A percentile compares a stretch with the other conserved stretches of the same genome.
Conservation (phyloP, 768 basidiomycete genomes). For the Multifurca ochricompacta region DNA sequence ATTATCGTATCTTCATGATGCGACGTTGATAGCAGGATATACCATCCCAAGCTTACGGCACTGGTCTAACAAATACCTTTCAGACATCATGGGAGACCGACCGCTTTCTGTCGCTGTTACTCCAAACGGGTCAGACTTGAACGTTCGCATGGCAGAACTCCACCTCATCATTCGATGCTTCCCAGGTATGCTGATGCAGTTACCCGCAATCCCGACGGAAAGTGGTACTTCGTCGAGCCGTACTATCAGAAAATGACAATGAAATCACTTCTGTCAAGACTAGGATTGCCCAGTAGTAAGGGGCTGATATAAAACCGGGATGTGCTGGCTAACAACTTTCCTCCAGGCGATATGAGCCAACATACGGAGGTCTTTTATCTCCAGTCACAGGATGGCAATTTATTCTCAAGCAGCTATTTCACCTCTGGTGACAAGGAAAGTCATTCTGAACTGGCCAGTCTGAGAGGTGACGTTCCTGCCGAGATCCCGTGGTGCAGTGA, state of each 20-base stretch:
- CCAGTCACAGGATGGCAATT: slow-evolving; percentile 89
- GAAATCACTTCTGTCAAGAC: slow-evolving; percentile 38
- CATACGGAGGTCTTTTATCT: slow-evolving; percentile 49
- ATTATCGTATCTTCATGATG: not conserved
- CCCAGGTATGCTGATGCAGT: slow-evolving; percentile 72
- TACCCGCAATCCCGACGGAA: slow-evolving; percentile 42
- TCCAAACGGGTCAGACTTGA: slow-evolving; percentile 60
- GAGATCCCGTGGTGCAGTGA: slow-evolving; percentile 71
- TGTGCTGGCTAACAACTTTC: not conserved
- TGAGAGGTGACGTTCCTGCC: slow-evolving; percentile 58
- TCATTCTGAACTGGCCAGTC: slow-evolving; percentile 51
- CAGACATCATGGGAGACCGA: slow-evolving; percentile 42
- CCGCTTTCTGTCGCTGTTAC: slow-evolving; percentile 71
- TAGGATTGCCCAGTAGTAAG: slow-evolving; percentile 23
- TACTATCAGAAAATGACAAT: slow-evolving; percentile 61
- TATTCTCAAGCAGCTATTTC: slow-evolving; percentile 47
- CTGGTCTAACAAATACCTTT: slow-evolving; percentile 66
- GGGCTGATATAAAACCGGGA: not conserved
- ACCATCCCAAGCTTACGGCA: slow-evolving; percentile 38
- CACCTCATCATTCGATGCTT: slow-evolving; percentile 12
- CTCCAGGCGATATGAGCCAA: slow-evolving; percentile 17
- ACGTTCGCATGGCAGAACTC: not conserved
- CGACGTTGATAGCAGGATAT: slow-evolving; percentile 34
- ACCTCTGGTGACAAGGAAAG: slow-evolving; percentile 26
- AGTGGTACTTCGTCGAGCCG: slow-evolving; percentile 71